Evolutionary conservation across 139 green algal genomes (phyloP).

Genomic region (Zygnema circumcarinatum): DNA sequence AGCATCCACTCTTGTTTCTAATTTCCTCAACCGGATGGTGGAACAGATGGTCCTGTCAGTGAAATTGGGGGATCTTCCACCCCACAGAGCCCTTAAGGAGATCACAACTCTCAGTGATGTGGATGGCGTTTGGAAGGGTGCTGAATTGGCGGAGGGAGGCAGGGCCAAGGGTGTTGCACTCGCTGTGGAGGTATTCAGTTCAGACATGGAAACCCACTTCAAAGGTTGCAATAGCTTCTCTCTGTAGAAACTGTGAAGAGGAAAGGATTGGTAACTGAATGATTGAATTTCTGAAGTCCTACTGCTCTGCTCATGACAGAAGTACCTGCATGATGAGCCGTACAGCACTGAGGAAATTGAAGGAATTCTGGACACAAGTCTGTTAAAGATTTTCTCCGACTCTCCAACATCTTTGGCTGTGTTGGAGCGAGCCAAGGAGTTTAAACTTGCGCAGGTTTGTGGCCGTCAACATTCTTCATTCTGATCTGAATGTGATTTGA

Average conservation of each 20-base stretch:
- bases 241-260: too few relatives aligned
- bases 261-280: too few relatives aligned
- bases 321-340: slow-evolving; percentile 35
- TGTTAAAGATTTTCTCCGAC: slow-evolving; percentile 5
- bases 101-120: background rate
- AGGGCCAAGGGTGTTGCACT: background rate
- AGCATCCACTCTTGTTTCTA: too few relatives aligned
- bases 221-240: too few relatives aligned
- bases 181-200: background rate
- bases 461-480: too few relatives aligned
- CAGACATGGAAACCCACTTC: too few relatives aligned
- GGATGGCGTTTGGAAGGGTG: background rate
- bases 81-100: background rate
- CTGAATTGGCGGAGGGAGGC: background rate
- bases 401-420: slow-evolving; percentile 45
- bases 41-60: background rate
- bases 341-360: slow-evolving; percentile 48
- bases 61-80: background rate
- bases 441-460: slow-evolving; percentile 35
- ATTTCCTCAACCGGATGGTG: too few relatives aligned
- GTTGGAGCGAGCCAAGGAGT: slow-evolving; percentile 26
- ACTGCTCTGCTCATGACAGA: slow-evolving; percentile 6
- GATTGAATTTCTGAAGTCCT: too few relatives aligned
- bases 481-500: background rate
- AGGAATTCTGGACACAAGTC: slow-evolving; percentile 18